Conservation (phyloP, 306 rosid species). For the Crotalaria pallida region DNA sequence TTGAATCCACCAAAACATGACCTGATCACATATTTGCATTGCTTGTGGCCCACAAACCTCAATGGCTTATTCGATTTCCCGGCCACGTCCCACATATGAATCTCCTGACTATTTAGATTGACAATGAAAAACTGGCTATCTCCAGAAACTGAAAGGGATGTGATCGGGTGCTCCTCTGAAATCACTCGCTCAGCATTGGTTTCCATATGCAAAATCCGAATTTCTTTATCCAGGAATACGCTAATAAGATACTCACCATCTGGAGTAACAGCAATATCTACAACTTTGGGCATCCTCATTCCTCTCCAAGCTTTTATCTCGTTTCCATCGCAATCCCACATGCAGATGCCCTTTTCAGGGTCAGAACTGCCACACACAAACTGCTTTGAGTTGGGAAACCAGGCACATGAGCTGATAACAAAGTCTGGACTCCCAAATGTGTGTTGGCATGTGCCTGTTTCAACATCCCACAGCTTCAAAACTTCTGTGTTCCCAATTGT, state of each 20-base stretch:
- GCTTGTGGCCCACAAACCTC: constrained; percentile 55
- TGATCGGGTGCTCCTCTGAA: constrained; percentile 58
- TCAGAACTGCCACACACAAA: constrained; percentile 85
- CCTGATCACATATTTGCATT: constrained; percentile 75
- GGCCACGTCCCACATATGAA: constrained; percentile 90
- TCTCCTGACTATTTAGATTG: constrained; percentile 85
- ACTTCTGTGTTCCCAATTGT: constrained; percentile 91
- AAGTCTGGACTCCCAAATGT: constrained; percentile 76
- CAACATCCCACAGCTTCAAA: constrained; percentile 88
- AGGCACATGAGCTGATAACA: constrained; percentile 88
- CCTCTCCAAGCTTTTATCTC: constrained; percentile 86
- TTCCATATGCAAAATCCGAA: constrained; percentile 56
- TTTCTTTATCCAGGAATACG: constrained; percentile 71
- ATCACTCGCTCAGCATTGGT: constrained; percentile 63
- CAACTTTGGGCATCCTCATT: constrained; percentile 75
- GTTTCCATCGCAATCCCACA: constrained; percentile 80
- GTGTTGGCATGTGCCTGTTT: constrained; percentile 85
- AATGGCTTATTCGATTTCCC: constrained; percentile 61
- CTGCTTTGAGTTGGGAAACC: constrained; percentile 69
- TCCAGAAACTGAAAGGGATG: constrained; percentile 57
- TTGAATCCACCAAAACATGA: constrained; percentile 85
- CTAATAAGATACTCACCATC: constrained; percentile 71
- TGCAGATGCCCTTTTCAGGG: constrained; percentile 64
- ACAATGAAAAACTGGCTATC: constrained; percentile 79
- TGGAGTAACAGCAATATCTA: constrained; percentile 65